Evolutionary conservation across 2,329 filamentous ascomycete genomes (phyloP).

Genomic region (Penicillium rolfsii): DNA sequence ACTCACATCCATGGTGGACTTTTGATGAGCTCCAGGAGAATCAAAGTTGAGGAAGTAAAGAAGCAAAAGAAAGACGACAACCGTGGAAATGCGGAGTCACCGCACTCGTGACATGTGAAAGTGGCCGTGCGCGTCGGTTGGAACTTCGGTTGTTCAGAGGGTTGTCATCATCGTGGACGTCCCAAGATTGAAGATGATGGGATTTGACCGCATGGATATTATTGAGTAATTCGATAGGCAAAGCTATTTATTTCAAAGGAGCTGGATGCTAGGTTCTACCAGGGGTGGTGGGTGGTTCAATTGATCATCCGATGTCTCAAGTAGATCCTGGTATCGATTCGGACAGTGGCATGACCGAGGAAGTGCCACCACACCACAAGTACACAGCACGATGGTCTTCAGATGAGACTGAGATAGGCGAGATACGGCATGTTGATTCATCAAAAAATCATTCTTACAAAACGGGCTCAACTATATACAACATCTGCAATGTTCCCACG

Average conservation of each 20-base stretch:
- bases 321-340: background rate
- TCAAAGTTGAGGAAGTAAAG: conserved; percentile 9
- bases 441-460: conserved; percentile 11
- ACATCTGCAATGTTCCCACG: background rate
- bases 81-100: conserved; percentile 30
- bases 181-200: background rate
- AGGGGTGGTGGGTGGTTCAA: background rate
- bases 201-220: background rate
- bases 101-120: conserved; percentile 33
- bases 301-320: background rate
- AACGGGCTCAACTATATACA: conserved; percentile 9
- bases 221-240: background rate
- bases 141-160: background rate
- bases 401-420: background rate
- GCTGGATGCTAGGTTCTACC: background rate
- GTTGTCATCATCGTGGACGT: background rate
- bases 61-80: conserved; percentile 3
- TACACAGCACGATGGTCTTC: background rate
- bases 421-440: background rate
- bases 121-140: conserved; percentile 19
- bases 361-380: background rate
- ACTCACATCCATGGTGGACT: conserved; percentile 32
- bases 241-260: background rate
- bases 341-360: background rate
- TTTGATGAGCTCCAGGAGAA: conserved; percentile 1